Percentiles rank a stretch among this genome's conserved stretches.
Evolutionary conservation across 768 basidiomycete genomes (phyloP).

Genomic region (Pleurotus citrinopileatus): DNA sequence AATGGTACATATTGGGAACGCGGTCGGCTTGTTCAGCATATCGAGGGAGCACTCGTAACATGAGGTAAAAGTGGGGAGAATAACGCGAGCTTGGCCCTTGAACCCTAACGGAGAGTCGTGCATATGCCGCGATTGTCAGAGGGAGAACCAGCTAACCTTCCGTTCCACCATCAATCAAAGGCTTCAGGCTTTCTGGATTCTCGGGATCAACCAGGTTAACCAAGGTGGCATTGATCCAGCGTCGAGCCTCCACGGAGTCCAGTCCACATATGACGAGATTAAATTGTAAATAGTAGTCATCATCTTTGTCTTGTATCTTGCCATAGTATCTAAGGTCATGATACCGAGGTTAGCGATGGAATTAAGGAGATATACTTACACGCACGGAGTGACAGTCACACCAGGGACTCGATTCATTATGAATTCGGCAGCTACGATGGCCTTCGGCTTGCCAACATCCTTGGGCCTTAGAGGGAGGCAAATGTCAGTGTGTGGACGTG

Average conservation of each 20-base stretch:
- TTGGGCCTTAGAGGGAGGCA: conserved; percentile 60
- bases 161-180: conserved; percentile 97
- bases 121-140: conserved; percentile 4
- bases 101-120: conserved; percentile 58
- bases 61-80: conserved; percentile 90
- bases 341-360: too few relatives aligned
- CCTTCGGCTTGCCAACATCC: conserved; percentile 95
- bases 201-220: conserved; percentile 94
- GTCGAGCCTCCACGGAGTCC: conserved; percentile 93
- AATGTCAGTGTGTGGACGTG: conserved; percentile 6
- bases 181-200: conserved; percentile 90
- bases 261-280: conserved; percentile 96
- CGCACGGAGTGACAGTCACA: conserved; percentile 94
- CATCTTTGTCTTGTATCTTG: conserved; percentile 97
- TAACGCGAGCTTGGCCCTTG: conserved; percentile 97
- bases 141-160: conserved; percentile 66
- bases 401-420: conserved; percentile 96
- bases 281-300: conserved; percentile 95
- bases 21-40: conserved; percentile 96
- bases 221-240: conserved; percentile 99
- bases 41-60: conserved; percentile 99
- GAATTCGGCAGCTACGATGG: conserved; percentile 91
- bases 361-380: too few relatives aligned
- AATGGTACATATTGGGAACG: conserved; percentile 98
- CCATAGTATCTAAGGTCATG: conserved; percentile 72